Conservation (phyloP, 176 grass and related monocot genomes). For the Avena atlantica region DNA sequence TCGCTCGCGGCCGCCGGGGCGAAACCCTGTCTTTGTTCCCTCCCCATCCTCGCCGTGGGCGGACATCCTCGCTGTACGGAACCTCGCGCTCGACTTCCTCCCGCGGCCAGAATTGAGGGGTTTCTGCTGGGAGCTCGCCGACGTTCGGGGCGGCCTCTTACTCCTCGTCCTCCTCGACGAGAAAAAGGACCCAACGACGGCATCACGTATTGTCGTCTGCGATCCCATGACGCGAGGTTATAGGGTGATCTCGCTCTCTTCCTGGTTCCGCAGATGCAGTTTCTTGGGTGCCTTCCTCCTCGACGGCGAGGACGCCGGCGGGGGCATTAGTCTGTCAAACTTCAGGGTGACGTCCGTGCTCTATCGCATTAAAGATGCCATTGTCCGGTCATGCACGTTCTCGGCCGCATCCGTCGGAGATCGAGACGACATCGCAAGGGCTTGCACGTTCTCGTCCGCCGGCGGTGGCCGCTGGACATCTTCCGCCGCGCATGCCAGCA, state of each 20-base stretch:
- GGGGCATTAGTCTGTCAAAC: background rate
- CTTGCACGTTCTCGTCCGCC: background rate
- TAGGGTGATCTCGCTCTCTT: background rate
- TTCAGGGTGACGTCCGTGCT: background rate
- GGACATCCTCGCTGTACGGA: background rate
- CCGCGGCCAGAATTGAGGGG: background rate
- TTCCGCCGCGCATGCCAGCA: background rate
- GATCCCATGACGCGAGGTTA: background rate
- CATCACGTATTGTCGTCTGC: background rate
- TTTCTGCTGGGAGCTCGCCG: background rate
- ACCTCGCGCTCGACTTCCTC: background rate
- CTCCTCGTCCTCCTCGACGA: background rate
- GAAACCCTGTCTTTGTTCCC: background rate
- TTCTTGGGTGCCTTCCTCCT: background rate
- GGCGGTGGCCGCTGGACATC: background rate
- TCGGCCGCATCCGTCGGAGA: no score
- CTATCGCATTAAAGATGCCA: background rate
- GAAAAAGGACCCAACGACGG: background rate
- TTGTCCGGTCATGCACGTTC: no score
- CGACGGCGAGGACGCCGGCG: background rate
- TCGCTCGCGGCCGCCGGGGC: background rate
- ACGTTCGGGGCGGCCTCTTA: background rate
- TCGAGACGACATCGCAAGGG: background rate
- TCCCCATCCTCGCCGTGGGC: background rate
- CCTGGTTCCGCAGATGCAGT: background rate